These are phyloP conservation scores for Mycena latifolia DNA, from an alignment of 768 basidiomycete species.

Conservation along the genomic window DNA sequence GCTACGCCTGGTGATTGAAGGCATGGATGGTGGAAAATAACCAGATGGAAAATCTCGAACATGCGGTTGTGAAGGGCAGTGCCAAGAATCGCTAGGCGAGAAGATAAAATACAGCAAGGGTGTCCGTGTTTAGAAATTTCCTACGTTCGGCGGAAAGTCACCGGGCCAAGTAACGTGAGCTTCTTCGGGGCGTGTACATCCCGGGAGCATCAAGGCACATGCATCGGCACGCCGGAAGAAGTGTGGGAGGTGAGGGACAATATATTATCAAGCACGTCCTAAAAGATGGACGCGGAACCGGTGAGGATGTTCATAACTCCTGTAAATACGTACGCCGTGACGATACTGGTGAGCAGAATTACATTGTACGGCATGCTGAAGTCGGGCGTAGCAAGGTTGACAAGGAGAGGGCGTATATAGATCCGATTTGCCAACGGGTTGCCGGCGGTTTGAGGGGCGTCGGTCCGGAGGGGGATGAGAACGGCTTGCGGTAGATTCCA, in stretches of 20 bases:
- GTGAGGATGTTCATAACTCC: not conserved
- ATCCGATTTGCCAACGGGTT: constrained; percentile 54
- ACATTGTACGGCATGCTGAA: constrained; percentile 99
- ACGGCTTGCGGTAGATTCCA: constrained; percentile 93
- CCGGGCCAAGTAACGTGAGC: not conserved
- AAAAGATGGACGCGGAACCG: not conserved
- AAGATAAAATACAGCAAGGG: no score
- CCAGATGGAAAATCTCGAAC: not conserved
- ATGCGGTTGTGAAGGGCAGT: not conserved
- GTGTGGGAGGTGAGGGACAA: not conserved
- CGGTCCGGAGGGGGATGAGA: constrained; percentile 56
- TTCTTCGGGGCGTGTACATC: not conserved
- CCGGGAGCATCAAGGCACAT: constrained; percentile 5
- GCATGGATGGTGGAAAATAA: not conserved
- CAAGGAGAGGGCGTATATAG: constrained; percentile 84
- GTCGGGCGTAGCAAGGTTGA: constrained; percentile 95
- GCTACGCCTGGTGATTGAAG: no score
- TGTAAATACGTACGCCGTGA: no score
- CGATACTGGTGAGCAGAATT: constrained; percentile 81
- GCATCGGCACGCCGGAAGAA: not conserved
- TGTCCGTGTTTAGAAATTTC: not conserved
- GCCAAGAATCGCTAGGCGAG: not conserved
- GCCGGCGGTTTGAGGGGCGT: constrained; percentile 12
- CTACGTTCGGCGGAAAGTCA: constrained; percentile 12
- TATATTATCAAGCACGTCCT: not conserved